phyloP scores from a whole-genome alignment of 495 filamentous ascomycete species.

The Penicillium longicatenatum region DNA sequence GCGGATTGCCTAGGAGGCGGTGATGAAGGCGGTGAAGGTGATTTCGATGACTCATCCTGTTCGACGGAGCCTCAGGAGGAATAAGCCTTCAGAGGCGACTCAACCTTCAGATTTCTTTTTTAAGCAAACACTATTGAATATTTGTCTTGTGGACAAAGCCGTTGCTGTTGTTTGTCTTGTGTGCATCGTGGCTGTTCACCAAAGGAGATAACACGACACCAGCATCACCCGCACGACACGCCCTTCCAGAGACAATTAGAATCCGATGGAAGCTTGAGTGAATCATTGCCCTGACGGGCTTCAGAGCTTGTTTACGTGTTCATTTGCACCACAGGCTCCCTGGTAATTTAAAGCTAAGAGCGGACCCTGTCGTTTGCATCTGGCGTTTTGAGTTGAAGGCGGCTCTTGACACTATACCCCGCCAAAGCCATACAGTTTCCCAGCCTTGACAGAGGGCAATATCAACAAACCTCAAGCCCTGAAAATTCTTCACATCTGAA shows the following conservation, averaged over 20 bases:
- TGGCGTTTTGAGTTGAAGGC: not conserved
- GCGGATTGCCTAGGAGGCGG: not conserved
- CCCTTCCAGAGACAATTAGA: conserved; percentile 30
- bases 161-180: not conserved
- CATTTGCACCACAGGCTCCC: conserved; percentile 5
- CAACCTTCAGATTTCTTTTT: not conserved
- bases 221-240: conserved; percentile 12
- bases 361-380: not conserved
- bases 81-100: not conserved
- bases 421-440: not conserved
- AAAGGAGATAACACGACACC: conserved; percentile 1
- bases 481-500: not conserved
- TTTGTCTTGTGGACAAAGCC: not conserved
- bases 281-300: conserved; percentile 11
- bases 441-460: not conserved
- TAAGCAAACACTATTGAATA: not conserved
- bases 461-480: not conserved
- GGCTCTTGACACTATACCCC: not conserved
- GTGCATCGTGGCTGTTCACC: not conserved
- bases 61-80: not conserved
- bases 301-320: conserved; percentile 21
- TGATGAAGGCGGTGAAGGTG: not conserved
- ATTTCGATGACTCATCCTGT: not conserved
- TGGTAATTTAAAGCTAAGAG: conserved; percentile 14
- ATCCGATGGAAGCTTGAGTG: conserved; percentile 34